Base-by-base conservation (phyloP, 352 stramenopile genomes). In the Phytophthora citrophthora region DNA sequence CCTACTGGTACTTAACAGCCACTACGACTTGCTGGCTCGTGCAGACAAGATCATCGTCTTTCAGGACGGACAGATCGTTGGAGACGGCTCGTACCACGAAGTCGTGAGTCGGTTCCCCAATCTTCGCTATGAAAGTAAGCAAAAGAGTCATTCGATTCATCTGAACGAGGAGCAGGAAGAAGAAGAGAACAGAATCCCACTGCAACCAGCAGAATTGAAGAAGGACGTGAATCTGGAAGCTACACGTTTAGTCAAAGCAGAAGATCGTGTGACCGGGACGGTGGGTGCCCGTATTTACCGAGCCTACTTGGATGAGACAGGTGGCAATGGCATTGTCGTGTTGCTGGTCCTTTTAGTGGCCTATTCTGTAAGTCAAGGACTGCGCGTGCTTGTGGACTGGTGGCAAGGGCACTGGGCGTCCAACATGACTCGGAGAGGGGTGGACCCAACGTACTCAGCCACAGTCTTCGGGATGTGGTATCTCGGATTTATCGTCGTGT, bases 1-100 rank as follows among this genome's bases (percentile, higher is more conserved):
- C 5, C 54, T 98, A 44, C 74, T 97, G 16, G 93, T 96, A 5
- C 96, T 93, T 1, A 70, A 74, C 24, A 71, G 61, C 40, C 66
- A 74, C 59, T 74, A 74, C 39, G 59, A 74, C 20, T 53, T 80
- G 31, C 60, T 82, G 10, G 26, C 16, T n/a, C 56, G 53, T 3
- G 74, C 68, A 6, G 65, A 79, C 57, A 58, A 52, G 7, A 52
- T 81, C 7, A 16, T 81, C 1, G 72, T 78, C 15, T 31, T 81
- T 13, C 43, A 68, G 7, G 38, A 77, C 36, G 72, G 72, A 32
- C 12, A 53, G 4, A 66, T 79, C 36, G 54, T 62, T 5, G 63
- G 67, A 3, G 34, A 71, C n/a, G 71, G 71, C 12, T 58, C 43
- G 5, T 76, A 52, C 29, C 43, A 63, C 1, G 63, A 66, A 5